phyloP scores from a whole-genome alignment of 495 filamentous ascomycete species.

The Cairneyella variabilis region DNA sequence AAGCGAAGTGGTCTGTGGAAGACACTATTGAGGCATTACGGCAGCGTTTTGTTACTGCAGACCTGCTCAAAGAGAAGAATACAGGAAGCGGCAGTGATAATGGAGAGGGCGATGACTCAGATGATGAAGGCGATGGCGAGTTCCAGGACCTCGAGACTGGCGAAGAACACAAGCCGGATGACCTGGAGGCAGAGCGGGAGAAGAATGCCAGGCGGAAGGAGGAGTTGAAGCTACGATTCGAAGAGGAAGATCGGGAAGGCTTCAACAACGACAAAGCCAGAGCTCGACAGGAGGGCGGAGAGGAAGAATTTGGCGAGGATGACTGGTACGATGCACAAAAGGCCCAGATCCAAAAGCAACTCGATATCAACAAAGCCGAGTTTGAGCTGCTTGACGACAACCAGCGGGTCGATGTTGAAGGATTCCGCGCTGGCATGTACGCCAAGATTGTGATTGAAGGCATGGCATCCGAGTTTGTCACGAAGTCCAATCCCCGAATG shows the following conservation, averaged over 20 bases:
- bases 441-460: slow-evolving; percentile 83
- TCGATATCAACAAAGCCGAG: slow-evolving; percentile 90
- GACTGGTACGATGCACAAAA: slow-evolving; percentile 99
- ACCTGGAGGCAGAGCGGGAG: slow-evolving; percentile 78
- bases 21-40: slow-evolving; percentile 72
- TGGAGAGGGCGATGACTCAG: slow-evolving; percentile 33
- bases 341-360: slow-evolving; percentile 87
- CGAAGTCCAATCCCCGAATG: slow-evolving; percentile 77
- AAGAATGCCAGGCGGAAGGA: slow-evolving; percentile 89
- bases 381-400: slow-evolving; percentile 79
- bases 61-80: slow-evolving; percentile 47
- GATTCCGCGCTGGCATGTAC: slow-evolving; percentile 90
- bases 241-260: slow-evolving; percentile 94
- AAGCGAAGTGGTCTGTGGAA: slow-evolving; percentile 78
- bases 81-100: slow-evolving; percentile 47
- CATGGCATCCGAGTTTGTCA: slow-evolving; percentile 87
- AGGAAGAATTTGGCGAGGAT: slow-evolving; percentile 87
- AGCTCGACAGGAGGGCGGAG: slow-evolving; percentile 56
- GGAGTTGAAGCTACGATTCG: slow-evolving; percentile 89
- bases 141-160: slow-evolving; percentile 88
- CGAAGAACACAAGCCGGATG: slow-evolving; percentile 37
- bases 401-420: slow-evolving; percentile 78
- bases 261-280: slow-evolving; percentile 81
- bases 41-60: slow-evolving; percentile 68
- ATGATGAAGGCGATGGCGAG: slow-evolving; percentile 77